These are phyloP conservation scores for Calvatia gigantea DNA, from an alignment of 768 basidiomycete species.

Conservation along the genomic window DNA sequence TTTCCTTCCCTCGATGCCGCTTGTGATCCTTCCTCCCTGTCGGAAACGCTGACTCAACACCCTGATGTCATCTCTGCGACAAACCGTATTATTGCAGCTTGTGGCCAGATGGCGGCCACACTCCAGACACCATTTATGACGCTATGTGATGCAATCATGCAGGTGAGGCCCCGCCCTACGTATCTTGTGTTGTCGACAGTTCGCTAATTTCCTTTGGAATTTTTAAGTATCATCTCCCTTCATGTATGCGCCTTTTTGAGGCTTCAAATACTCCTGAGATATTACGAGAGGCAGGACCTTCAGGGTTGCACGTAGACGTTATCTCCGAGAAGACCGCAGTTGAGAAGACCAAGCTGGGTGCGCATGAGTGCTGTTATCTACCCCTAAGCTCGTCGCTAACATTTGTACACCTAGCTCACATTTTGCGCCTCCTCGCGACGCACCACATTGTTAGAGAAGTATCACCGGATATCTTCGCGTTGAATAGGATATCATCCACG, in stretches of 20 bases:
- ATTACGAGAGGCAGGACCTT: conserved; percentile 57
- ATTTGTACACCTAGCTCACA: conserved; percentile 46
- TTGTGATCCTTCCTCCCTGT: conserved; percentile 38
- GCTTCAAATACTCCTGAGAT: conserved; percentile 70
- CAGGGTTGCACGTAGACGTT: conserved; percentile 44
- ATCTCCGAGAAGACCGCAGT: conserved; percentile 44
- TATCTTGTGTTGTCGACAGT: background rate
- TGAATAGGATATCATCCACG: conserved; percentile 65
- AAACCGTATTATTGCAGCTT: conserved; percentile 63
- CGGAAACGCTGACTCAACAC: conserved; percentile 56
- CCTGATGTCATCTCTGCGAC: conserved; percentile 59
- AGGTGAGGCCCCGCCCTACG: conserved; percentile 37
- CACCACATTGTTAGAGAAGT: conserved; percentile 74
- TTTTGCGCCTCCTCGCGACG: conserved; percentile 72
- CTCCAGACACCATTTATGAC: conserved; percentile 68
- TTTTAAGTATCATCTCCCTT: conserved; percentile 70
- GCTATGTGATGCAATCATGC: conserved; percentile 72
- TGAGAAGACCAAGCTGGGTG: conserved; percentile 51
- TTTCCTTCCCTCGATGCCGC: conserved; percentile 57
- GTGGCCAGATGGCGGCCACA: conserved; percentile 61
- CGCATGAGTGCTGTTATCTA: conserved; percentile 1
- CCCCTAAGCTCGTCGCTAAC: background rate
- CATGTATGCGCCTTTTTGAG: conserved; percentile 71
- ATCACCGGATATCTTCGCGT: conserved; percentile 67
- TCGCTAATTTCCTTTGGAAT: conserved; percentile 5